Conservation (phyloP, 305 asterid species). For the Rubia tinctorum region DNA sequence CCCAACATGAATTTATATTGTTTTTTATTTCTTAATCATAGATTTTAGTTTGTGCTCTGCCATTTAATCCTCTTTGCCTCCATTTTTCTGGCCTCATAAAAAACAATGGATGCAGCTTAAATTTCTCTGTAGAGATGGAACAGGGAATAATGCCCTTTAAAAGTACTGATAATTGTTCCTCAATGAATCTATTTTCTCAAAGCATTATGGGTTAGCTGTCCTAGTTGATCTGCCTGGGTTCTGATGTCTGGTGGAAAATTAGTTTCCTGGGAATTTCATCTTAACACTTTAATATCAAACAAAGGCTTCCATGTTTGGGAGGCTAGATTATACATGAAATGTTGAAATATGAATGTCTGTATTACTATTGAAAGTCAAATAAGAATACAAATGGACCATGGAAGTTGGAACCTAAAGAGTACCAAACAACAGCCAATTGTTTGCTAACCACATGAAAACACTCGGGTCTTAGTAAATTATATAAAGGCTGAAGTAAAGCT, state of each 20-base stretch:
- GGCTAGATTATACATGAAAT: neutral
- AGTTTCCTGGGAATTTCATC: neutral
- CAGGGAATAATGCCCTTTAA: constrained; percentile 1
- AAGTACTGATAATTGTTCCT: neutral
- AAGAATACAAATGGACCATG: neutral
- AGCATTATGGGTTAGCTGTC: neutral
- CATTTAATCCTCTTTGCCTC: neutral
- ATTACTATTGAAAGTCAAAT: neutral
- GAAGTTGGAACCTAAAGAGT: neutral
- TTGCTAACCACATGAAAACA: neutral
- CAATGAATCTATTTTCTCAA: neutral
- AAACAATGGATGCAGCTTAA: neutral
- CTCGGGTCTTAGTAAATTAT: neutral
- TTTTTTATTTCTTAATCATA: neutral
- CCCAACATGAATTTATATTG: neutral
- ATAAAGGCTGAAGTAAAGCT: neutral
- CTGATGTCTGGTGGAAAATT: neutral
- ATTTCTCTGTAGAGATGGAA: neutral
- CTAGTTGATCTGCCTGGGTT: neutral
- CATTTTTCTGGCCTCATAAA: neutral
- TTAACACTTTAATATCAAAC: too few relatives aligned
- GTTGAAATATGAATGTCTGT: neutral
- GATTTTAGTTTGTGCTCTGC: neutral
- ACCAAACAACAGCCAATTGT: neutral
- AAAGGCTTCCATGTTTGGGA: neutral